These are phyloP conservation scores for Aschersonia sp. DNA, from an alignment of 2,329 filamentous ascomycete genomes.

Conservation along the genomic window DNA sequence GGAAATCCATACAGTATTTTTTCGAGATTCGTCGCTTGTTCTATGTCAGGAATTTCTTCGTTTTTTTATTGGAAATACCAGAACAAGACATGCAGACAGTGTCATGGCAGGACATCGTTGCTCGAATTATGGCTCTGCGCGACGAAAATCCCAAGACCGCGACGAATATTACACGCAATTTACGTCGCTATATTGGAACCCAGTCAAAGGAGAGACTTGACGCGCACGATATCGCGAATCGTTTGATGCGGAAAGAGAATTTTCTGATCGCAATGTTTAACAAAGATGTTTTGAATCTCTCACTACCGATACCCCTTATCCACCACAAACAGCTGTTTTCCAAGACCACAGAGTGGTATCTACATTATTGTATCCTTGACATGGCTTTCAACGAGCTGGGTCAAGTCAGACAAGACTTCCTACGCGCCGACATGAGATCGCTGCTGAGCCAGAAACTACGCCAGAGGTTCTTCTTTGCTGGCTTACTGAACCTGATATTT, in stretches of 20 bases:
- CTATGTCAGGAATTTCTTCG: slow-evolving; percentile 75
- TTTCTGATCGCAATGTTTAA: slow-evolving; percentile 96
- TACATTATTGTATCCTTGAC: slow-evolving; percentile 81
- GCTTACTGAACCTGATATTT: slow-evolving; percentile 72
- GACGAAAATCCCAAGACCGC: slow-evolving; percentile 78
- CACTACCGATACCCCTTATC: slow-evolving; percentile 72
- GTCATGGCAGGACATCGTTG: slow-evolving; percentile 85
- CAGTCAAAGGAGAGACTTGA: slow-evolving; percentile 91
- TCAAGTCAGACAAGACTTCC: slow-evolving; percentile 73
- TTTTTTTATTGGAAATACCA: slow-evolving; percentile 68
- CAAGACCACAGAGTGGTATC: slow-evolving; percentile 79
- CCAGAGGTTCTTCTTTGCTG: slow-evolving; percentile 67
- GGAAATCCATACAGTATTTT: slow-evolving; percentile 60
- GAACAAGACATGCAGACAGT: slow-evolving; percentile 82
- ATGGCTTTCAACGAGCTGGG: slow-evolving; percentile 86
- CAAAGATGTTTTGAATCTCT: slow-evolving; percentile 84
- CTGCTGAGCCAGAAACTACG: slow-evolving; percentile 66
- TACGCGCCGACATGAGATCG: slow-evolving; percentile 69
- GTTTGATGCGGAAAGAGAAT: slow-evolving; percentile 91
- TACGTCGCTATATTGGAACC: slow-evolving; percentile 52
- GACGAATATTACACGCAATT: slow-evolving; percentile 33
- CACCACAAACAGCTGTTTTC: slow-evolving; percentile 73
- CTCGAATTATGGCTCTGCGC: slow-evolving; percentile 67
- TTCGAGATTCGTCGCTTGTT: slow-evolving; percentile 59
- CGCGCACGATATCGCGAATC: slow-evolving; percentile 92